phyloP scores from a whole-genome alignment of 805 yeast genomes.

The Lachancea mirantina region DNA sequence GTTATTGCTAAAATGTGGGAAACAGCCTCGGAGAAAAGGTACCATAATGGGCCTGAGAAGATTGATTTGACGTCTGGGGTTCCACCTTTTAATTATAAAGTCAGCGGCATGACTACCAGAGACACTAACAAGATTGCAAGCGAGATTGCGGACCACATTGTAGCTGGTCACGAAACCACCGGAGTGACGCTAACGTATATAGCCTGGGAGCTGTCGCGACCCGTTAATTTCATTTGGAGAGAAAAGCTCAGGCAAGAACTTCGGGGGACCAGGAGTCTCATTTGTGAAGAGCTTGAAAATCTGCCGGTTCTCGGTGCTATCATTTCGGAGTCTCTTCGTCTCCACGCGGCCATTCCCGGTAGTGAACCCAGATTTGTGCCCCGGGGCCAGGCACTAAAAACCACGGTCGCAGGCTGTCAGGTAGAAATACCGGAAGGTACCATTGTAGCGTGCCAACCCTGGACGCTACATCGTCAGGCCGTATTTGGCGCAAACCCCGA shows the following conservation, averaged over 20 bases:
- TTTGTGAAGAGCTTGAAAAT: slow-evolving; percentile 44
- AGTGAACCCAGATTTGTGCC: slow-evolving; percentile 57
- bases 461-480: slow-evolving; percentile 50
- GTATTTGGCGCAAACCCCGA: slow-evolving; percentile 46
- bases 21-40: not conserved
- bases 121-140: slow-evolving; percentile 31
- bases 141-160: slow-evolving; percentile 55
- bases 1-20: slow-evolving; percentile 5
- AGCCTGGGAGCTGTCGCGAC: slow-evolving; percentile 52
- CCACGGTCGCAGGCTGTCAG: slow-evolving; percentile 14
- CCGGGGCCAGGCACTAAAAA: slow-evolving; percentile 14
- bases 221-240: slow-evolving; percentile 41
- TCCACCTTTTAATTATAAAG: not conserved
- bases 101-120: not conserved
- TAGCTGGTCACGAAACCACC: slow-evolving; percentile 75
- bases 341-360: slow-evolving; percentile 69
- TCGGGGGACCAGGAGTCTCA: slow-evolving; percentile 13
- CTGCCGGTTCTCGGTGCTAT: slow-evolving; percentile 56
- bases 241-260: slow-evolving; percentile 42
- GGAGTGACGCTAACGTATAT: slow-evolving; percentile 57
- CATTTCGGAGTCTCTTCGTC: slow-evolving; percentile 50
- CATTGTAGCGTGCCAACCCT: slow-evolving; percentile 57
- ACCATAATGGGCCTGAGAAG: not conserved
- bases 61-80: not conserved
- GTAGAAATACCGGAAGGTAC: slow-evolving; percentile 46